Percentiles rank a stretch among this genome's conserved stretches.
phyloP scores from a whole-genome alignment of 2,329 filamentous ascomycete species.

The Aureobasidium sp. region DNA sequence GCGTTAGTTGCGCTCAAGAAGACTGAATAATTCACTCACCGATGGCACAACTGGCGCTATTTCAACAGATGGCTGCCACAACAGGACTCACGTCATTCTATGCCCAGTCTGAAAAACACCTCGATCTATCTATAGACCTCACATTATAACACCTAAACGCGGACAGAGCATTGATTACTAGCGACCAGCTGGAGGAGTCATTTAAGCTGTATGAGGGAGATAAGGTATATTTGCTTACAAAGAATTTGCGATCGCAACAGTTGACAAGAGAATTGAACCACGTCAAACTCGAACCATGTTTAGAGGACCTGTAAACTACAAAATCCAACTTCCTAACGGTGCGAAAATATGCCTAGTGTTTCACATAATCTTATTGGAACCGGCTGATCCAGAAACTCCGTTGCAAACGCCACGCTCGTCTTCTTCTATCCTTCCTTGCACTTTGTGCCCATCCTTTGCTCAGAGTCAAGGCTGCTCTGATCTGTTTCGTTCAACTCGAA shows the following conservation, averaged over 20 bases:
- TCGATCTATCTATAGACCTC: neutral
- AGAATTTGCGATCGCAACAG: conserved; percentile 13
- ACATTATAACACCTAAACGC: neutral
- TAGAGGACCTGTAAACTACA: conserved; percentile 7
- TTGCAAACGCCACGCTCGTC: neutral
- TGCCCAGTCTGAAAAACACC: conserved; percentile 14
- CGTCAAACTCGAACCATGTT: conserved; percentile 15
- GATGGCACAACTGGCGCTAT: conserved; percentile 18
- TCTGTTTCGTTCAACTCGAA: neutral
- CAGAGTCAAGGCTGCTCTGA: neutral
- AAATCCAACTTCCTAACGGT: conserved; percentile 3
- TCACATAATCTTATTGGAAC: neutral
- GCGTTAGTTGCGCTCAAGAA: conserved; percentile 16
- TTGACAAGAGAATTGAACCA: conserved; percentile 14
- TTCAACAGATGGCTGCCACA: conserved; percentile 14
- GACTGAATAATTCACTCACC: conserved; percentile 18
- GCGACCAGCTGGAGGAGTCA: conserved; percentile 1
- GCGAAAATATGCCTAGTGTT: neutral
- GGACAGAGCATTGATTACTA: neutral
- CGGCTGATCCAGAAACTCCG: neutral
- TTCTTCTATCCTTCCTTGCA: neutral
- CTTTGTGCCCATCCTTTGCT: neutral
- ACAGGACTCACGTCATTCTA: conserved; percentile 18
- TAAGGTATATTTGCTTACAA: conserved; percentile 16
- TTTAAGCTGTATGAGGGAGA: conserved; percentile 14